A percentile compares a stretch with the other conserved stretches of the same genome.
Conservation (phyloP, 1,284 basidiomycete genomes). For the Flammula alnicola region DNA sequence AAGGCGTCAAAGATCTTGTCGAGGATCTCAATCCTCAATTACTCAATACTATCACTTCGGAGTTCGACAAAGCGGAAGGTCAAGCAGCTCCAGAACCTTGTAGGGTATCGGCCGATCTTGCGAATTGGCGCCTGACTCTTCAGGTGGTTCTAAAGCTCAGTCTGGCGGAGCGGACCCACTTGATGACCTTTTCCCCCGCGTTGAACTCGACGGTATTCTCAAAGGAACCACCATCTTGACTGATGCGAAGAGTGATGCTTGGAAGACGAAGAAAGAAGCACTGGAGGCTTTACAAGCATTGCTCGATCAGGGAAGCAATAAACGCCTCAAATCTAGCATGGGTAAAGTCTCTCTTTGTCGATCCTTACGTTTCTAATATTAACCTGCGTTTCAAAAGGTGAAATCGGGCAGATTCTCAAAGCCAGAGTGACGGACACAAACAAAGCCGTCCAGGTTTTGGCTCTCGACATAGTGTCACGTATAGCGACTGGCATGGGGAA, state of each 20-base stretch:
- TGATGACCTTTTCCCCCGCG: slow-evolving; percentile 94
- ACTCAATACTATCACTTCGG: slow-evolving; percentile 86
- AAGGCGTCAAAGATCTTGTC: slow-evolving; percentile 89
- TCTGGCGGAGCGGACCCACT: slow-evolving; percentile 64
- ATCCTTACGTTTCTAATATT: neutral
- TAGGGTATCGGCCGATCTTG: slow-evolving; percentile 77
- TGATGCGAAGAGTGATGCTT: slow-evolving; percentile 89
- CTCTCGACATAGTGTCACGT: slow-evolving; percentile 88
- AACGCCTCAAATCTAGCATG: slow-evolving; percentile 90
- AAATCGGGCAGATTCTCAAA: slow-evolving; percentile 90
- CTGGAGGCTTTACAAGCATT: slow-evolving; percentile 85
- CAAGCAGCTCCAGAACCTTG: slow-evolving; percentile 82
- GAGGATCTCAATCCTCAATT: slow-evolving; percentile 96
- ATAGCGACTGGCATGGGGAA: slow-evolving; percentile 95
- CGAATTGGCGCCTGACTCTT: slow-evolving; percentile 49
- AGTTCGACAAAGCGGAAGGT: slow-evolving; percentile 94
- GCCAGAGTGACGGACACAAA: slow-evolving; percentile 91
- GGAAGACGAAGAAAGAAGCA: slow-evolving; percentile 98
- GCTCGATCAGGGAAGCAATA: slow-evolving; percentile 89
- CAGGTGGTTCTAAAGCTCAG: slow-evolving; percentile 41
- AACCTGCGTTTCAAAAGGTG: slow-evolving; percentile 55
- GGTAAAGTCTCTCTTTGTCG: slow-evolving; percentile 51
- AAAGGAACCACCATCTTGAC: slow-evolving; percentile 84
- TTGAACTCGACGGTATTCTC: slow-evolving; percentile 89
- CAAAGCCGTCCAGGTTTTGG: slow-evolving; percentile 89